A percentile compares a stretch with the other conserved stretches of the same genome.
phyloP scores from a whole-genome alignment of 2,329 filamentous ascomycete species.

The Kalaharituber pfeilii region DNA sequence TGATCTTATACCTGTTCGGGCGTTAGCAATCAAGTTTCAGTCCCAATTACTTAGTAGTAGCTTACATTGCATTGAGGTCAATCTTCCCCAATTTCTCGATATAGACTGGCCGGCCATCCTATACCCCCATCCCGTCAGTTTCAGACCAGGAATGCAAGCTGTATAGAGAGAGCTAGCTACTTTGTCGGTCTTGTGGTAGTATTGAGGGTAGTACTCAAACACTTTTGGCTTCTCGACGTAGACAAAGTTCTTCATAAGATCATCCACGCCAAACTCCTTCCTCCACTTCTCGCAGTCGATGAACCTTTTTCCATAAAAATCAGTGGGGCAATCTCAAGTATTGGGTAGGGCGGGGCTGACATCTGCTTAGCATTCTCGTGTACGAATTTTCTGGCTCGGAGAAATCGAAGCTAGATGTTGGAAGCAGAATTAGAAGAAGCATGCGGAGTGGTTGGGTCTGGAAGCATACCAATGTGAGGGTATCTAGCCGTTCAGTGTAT shows the following conservation, averaged over 20 bases:
- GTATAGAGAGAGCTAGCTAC: constrained; percentile 27
- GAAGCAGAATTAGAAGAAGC: background rate
- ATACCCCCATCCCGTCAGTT: background rate
- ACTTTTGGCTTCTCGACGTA: constrained; percentile 74
- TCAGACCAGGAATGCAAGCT: background rate
- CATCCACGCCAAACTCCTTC: constrained; percentile 66
- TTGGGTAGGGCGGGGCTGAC: constrained; percentile 45
- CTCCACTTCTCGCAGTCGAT: constrained; percentile 81
- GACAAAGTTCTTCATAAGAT: constrained; percentile 62
- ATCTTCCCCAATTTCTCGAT: constrained; percentile 93
- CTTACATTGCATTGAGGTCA: constrained; percentile 66
- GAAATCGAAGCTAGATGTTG: constrained; percentile 53
- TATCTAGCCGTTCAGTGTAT: constrained; percentile 72
- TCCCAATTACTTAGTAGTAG: background rate
- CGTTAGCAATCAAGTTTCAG: constrained; percentile 1
- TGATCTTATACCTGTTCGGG: constrained; percentile 47
- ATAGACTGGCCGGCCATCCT: constrained; percentile 95
- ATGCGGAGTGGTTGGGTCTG: background rate
- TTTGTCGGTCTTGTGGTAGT: constrained; percentile 95
- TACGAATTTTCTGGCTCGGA: constrained; percentile 90
- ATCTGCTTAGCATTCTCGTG: constrained; percentile 70
- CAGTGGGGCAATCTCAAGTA: too few species aligned
- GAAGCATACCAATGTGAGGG: constrained; percentile 60
- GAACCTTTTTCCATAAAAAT: constrained; percentile 45
- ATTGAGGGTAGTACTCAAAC: constrained; percentile 88